A percentile compares a stretch with the other conserved stretches of the same genome.
phyloP scores from a whole-genome alignment of 2,329 filamentous ascomycete species.

The Nigrospora oryzae region DNA sequence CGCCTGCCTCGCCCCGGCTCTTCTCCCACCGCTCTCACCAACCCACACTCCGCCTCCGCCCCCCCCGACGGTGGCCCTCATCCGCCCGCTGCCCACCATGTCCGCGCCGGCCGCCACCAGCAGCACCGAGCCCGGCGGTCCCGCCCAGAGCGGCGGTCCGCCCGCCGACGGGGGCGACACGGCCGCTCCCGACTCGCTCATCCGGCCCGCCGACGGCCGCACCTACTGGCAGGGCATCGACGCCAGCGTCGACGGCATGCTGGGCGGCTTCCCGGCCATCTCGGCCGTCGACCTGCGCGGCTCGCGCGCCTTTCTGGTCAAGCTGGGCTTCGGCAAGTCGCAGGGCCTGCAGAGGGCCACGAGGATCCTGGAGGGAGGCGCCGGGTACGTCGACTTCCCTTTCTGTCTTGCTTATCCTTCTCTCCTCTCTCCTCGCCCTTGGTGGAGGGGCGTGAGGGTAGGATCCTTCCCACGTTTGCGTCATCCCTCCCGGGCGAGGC shows the following conservation, averaged over 20 bases:
- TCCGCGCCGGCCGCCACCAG: too few species aligned
- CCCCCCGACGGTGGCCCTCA: too few species aligned
- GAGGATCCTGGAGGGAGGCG: slow-evolving; percentile 29
- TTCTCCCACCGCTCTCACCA: too few species aligned
- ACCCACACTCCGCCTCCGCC: too few species aligned
- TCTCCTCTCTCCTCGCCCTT: not conserved
- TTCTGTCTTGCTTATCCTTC: not conserved
- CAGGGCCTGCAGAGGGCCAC: slow-evolving; percentile 18
- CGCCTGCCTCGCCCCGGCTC: too few species aligned
- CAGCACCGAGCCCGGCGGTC: too few species aligned
- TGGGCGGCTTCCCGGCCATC: slow-evolving; percentile 61
- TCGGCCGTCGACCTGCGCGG: slow-evolving; percentile 64
- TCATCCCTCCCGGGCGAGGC: too few species aligned
- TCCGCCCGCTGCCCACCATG: too few species aligned
- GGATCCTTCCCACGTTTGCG: too few species aligned
- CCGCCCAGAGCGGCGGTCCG: too few species aligned
- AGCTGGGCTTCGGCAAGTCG: slow-evolving; percentile 44
- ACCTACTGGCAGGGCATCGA: slow-evolving; percentile 39
- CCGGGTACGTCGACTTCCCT: slow-evolving; percentile 23
- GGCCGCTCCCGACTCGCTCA: slow-evolving; percentile 10
- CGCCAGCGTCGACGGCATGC: slow-evolving; percentile 59
- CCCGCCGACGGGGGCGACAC: too few species aligned
- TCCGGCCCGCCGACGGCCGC: slow-evolving; percentile 22
- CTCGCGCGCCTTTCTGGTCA: slow-evolving; percentile 62
- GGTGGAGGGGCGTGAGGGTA: too few species aligned